These are phyloP conservation scores for Leishmania martiniquensis DNA, from an alignment of 208 protist species.

Conservation along the genomic window DNA sequence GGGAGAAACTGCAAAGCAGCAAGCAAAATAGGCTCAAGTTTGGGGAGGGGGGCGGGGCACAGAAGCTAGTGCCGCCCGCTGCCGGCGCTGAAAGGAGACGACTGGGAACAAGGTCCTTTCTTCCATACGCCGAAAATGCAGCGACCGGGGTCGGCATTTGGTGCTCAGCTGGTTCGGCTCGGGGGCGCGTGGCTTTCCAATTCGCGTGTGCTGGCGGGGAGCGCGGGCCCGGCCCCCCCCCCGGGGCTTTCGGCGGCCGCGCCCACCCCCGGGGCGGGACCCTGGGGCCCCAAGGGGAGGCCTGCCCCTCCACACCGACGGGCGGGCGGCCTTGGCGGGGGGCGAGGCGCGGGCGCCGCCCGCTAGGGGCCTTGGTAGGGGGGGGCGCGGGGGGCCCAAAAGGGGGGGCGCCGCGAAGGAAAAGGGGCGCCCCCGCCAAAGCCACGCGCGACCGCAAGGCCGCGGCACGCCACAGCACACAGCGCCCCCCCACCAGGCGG, in stretches of 20 bases:
- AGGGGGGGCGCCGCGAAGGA: background rate
- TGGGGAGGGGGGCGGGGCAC: background rate
- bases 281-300: too few relatives aligned
- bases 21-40: background rate
- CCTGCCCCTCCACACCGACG: too few relatives aligned
- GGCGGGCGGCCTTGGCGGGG: too few relatives aligned
- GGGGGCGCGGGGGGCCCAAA: background rate
- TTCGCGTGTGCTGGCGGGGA: too few relatives aligned
- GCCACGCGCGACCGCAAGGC: background rate
- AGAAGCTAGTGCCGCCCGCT: background rate
- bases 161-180: background rate
- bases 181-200: too few relatives aligned
- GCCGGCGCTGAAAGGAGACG: background rate
- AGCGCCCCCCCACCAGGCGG: background rate
- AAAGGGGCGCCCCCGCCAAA: background rate
- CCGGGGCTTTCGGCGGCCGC: too few relatives aligned
- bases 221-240: too few relatives aligned
- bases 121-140: background rate
- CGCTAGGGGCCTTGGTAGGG: background rate
- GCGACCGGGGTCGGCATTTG: background rate
- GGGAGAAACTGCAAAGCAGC: background rate
- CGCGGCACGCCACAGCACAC: too few relatives aligned
- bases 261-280: too few relatives aligned
- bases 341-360: background rate
- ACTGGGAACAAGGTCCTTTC: background rate